Conservation (phyloP, 2,329 filamentous ascomycete genomes). For the Aspergillus thermomutatus region DNA sequence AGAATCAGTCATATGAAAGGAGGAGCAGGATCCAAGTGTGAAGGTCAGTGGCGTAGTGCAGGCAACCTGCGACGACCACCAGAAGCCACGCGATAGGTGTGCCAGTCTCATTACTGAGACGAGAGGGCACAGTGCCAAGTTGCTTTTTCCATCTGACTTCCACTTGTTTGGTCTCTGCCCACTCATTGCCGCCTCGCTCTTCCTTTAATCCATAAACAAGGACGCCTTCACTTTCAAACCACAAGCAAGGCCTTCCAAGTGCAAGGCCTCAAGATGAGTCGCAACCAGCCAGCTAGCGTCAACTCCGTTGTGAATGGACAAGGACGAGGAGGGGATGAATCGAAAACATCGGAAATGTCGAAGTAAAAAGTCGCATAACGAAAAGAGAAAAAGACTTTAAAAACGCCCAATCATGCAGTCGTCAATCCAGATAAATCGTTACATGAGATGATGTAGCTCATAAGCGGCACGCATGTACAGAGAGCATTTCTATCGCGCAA, state of each 20-base stretch:
- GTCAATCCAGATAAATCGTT: conserved; percentile 40
- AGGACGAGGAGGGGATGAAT: not conserved
- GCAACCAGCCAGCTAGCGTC: conserved; percentile 32
- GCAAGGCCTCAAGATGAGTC: conserved; percentile 31
- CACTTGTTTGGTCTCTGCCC: not conserved
- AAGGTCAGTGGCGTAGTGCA: not conserved
- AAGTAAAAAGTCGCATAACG: conserved; percentile 15
- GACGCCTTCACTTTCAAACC: not conserved
- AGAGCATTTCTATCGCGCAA: conserved; percentile 2
- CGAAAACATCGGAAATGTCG: conserved; percentile 10
- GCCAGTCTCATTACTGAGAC: not conserved
- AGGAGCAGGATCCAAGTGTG: not conserved
- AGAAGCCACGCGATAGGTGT: not conserved
- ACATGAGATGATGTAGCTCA: conserved; percentile 35
- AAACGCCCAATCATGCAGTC: conserved; percentile 42
- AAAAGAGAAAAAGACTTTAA: conserved; percentile 21
- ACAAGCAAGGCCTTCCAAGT: not conserved
- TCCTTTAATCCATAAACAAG: not conserved
- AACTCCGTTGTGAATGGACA: conserved; percentile 23
- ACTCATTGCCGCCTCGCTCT: not conserved
- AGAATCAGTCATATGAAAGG: not conserved
- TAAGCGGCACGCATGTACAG: conserved; percentile 24
- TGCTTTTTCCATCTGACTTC: not conserved
- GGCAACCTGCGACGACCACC: not conserved
- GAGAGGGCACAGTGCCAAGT: not conserved